phyloP scores from a whole-genome alignment of 73 alveolate genomes.

The Symbiodinium pilosum region DNA sequence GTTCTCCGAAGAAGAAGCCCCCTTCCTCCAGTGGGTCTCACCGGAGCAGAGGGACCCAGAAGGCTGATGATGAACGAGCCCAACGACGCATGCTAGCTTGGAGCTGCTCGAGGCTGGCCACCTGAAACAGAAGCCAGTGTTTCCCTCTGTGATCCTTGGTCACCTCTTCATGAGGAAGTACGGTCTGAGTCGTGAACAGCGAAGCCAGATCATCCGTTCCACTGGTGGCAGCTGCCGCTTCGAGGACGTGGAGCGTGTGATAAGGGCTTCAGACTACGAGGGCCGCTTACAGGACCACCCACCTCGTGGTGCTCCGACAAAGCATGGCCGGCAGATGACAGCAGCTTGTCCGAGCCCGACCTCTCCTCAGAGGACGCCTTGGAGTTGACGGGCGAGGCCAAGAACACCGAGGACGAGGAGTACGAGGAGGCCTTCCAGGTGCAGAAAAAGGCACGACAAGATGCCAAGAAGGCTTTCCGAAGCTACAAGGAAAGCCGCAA shows the following conservation, averaged over 20 bases:
- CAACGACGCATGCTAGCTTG: neutral
- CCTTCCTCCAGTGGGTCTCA: neutral
- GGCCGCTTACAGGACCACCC: neutral
- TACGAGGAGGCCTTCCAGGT: neutral
- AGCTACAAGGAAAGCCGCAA: conserved; percentile 19
- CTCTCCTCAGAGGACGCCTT: neutral
- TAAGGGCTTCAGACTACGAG: conserved; percentile 23
- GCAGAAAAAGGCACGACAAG: conserved; percentile 16
- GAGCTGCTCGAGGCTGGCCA: neutral
- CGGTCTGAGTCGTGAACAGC: conserved; percentile 21
- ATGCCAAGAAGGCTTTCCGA: neutral
- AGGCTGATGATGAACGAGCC: neutral
- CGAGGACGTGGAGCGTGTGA: conserved; percentile 9
- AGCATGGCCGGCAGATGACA: neutral
- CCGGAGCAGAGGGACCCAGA: neutral
- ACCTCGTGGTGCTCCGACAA: neutral
- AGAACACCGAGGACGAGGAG: neutral
- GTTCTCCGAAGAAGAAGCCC: neutral
- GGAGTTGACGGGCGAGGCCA: neutral
- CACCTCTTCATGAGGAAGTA: conserved; percentile 55
- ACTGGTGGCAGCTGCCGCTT: neutral
- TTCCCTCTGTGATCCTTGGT: conserved; percentile 5
- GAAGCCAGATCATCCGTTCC: conserved; percentile 20
- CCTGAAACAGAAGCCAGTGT: neutral
- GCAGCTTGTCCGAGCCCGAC: neutral